These are phyloP conservation scores for Apiospora sp. DNA, from an alignment of 2,329 filamentous ascomycete genomes.

Conservation along the genomic window DNA sequence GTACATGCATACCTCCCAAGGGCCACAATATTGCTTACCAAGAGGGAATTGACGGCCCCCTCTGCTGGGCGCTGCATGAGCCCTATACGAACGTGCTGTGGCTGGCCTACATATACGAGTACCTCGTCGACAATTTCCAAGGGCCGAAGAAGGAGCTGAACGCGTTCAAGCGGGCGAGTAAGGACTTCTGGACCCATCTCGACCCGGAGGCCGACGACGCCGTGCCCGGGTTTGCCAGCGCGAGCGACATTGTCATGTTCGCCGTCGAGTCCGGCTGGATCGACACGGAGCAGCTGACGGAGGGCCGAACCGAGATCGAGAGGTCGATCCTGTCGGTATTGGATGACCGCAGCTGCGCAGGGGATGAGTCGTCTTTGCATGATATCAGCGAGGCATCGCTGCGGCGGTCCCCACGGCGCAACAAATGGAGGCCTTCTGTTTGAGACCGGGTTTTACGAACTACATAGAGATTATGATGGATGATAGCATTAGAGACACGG, in stretches of 20 bases:
- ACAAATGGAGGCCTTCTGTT: slow-evolving; percentile 17
- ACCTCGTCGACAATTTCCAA: slow-evolving; percentile 55
- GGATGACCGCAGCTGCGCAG: slow-evolving; percentile 31
- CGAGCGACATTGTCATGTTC: slow-evolving; percentile 64
- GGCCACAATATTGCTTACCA: slow-evolving; percentile 57
- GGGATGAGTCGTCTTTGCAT: slow-evolving; percentile 20
- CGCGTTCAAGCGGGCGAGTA: slow-evolving; percentile 56
- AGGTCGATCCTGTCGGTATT: slow-evolving; percentile 44
- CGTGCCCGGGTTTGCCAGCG: slow-evolving; percentile 60
- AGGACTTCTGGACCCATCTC: slow-evolving; percentile 62
- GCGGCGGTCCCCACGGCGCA: slow-evolving; percentile 38
- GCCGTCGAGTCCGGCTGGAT: slow-evolving; percentile 67
- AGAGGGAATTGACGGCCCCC: slow-evolving; percentile 52
- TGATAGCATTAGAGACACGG: slow-evolving; percentile 1
- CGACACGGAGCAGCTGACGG: slow-evolving; percentile 58
- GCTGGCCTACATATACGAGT: slow-evolving; percentile 68
- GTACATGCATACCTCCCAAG: slow-evolving; percentile 56
- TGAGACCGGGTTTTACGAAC: slow-evolving; percentile 5
- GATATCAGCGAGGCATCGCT: slow-evolving; percentile 29
- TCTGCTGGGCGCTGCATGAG: slow-evolving; percentile 62
- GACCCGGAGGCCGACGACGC: slow-evolving; percentile 57
- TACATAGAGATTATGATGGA: background rate
- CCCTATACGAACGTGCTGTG: slow-evolving; percentile 73
- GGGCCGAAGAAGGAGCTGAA: slow-evolving; percentile 56
- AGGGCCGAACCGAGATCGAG: slow-evolving; percentile 41